phyloP scores from a whole-genome alignment of 257 asterid species.

The Haberlea rhodopensis region DNA sequence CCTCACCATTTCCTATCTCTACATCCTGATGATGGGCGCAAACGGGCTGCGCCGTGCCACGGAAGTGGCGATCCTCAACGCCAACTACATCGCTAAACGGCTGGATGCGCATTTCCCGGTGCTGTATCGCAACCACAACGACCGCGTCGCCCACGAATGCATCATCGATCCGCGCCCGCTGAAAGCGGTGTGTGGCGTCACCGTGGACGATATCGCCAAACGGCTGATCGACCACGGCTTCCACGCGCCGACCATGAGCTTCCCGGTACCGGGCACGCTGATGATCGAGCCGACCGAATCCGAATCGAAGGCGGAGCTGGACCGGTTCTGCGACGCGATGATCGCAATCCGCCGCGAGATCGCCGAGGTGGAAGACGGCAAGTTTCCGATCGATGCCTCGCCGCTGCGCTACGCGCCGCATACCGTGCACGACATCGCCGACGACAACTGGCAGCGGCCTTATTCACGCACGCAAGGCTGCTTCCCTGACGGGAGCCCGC shows the following conservation, averaged over 20 bases:
- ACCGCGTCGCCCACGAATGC: background rate
- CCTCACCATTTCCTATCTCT: conserved; percentile 50
- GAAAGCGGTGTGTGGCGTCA: background rate
- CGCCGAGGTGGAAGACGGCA: conserved; percentile 46
- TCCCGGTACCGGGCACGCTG: conserved; percentile 55
- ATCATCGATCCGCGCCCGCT: background rate
- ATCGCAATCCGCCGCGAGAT: conserved; percentile 55
- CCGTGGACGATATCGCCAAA: conserved; percentile 47
- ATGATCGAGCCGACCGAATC: conserved; percentile 30
- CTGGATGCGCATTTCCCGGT: conserved; percentile 34
- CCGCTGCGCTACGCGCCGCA: no score
- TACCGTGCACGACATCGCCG: no score
- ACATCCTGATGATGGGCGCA: conserved; percentile 54
- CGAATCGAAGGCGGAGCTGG: conserved; percentile 46
- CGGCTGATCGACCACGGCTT: conserved; percentile 59
- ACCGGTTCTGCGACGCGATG: conserved; percentile 50
- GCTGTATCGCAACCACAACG: background rate
- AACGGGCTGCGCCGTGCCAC: conserved; percentile 53
- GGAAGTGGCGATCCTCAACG: conserved; percentile 49
- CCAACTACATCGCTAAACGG: conserved; percentile 55
- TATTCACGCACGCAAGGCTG: no score
- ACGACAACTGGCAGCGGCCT: no score
- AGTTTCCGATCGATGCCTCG: no score
- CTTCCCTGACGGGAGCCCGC: no score
- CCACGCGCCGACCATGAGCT: conserved; percentile 56